Percentiles rank a stretch among this genome's conserved stretches.
Conservation (phyloP, 2,329 filamentous ascomycete genomes). For the Ustilaginoidea virens region DNA sequence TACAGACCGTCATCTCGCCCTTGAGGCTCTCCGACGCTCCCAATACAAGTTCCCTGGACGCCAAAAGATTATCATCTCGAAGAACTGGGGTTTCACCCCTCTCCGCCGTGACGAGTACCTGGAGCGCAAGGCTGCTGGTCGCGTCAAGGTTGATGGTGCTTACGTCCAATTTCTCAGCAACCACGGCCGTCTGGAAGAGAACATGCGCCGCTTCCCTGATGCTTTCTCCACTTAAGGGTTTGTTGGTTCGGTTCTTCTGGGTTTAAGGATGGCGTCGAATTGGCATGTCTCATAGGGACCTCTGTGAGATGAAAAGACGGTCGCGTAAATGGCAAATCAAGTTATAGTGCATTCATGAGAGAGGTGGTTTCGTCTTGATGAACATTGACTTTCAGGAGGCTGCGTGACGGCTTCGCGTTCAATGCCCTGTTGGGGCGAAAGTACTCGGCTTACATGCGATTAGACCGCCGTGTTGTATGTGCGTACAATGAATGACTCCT, state of each 20-base stretch:
- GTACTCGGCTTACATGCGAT: no score
- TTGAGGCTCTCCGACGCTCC: slow-evolving; percentile 96
- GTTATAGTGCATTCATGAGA: slow-evolving; percentile 9
- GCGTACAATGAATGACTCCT: no score
- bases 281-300: slow-evolving; percentile 26
- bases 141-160: slow-evolving; percentile 92
- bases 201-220: slow-evolving; percentile 89
- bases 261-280: slow-evolving; percentile 29
- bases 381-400: no score
- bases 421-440: background rate
- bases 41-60: slow-evolving; percentile 99
- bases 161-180: slow-evolving; percentile 99
- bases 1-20: slow-evolving; percentile 75
- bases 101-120: slow-evolving; percentile 96
- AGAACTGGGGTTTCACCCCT: slow-evolving; percentile 99
- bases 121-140: slow-evolving; percentile 83
- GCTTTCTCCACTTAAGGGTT: slow-evolving; percentile 53
- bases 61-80: slow-evolving; percentile 99
- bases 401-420: no score
- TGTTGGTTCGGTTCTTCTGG: slow-evolving; percentile 21
- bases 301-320: slow-evolving; percentile 17
- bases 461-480: no score
- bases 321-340: slow-evolving; percentile 18
- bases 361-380: no score
- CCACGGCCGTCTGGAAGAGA: slow-evolving; percentile 71